A percentile compares a stretch with the other conserved stretches of the same genome.
phyloP scores from a whole-genome alignment of 1,284 basidiomycete genomes.

The Rhodotorula sp. region DNA sequence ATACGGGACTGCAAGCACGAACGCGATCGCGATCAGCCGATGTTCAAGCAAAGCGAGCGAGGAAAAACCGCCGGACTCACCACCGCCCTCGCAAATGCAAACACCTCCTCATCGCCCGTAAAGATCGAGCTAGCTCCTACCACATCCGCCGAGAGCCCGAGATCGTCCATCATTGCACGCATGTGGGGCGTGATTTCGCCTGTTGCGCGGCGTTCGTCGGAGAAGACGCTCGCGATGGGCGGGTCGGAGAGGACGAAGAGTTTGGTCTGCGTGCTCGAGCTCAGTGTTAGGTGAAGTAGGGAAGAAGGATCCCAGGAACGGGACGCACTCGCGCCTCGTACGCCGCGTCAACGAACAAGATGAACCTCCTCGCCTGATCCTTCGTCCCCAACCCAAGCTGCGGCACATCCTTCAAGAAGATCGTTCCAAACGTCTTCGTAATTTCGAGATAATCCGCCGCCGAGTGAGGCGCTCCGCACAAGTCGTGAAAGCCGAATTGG shows the following conservation, averaged over 20 bases:
- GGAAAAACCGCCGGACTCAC: constrained; percentile 16
- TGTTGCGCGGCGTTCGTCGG: constrained; percentile 58
- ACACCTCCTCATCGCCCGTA: constrained; percentile 87
- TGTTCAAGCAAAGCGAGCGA: neutral
- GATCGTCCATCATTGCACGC: constrained; percentile 80
- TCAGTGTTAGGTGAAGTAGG: neutral
- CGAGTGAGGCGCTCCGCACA: constrained; percentile 85
- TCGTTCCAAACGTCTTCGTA: constrained; percentile 77
- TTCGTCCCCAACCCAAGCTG: constrained; percentile 81
- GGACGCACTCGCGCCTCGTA: constrained; percentile 64
- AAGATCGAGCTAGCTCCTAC: constrained; percentile 83
- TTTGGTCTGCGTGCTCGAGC: constrained; percentile 62
- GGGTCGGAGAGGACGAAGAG: constrained; percentile 86
- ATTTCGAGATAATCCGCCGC: constrained; percentile 97
- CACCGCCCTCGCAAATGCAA: constrained; percentile 82
- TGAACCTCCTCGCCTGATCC: constrained; percentile 87
- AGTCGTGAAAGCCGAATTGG: constrained; percentile 78
- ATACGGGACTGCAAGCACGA: constrained; percentile 26
- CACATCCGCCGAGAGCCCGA: constrained; percentile 64
- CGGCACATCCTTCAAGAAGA: constrained; percentile 85
- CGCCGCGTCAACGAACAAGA: constrained; percentile 91
- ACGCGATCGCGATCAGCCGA: neutral
- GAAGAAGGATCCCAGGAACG: constrained; percentile 2
- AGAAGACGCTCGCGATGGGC: constrained; percentile 82
- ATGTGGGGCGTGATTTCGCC: constrained; percentile 69